Evolutionary conservation across 768 basidiomycete genomes (phyloP).

Genomic region (Hygrocybe punicea): DNA sequence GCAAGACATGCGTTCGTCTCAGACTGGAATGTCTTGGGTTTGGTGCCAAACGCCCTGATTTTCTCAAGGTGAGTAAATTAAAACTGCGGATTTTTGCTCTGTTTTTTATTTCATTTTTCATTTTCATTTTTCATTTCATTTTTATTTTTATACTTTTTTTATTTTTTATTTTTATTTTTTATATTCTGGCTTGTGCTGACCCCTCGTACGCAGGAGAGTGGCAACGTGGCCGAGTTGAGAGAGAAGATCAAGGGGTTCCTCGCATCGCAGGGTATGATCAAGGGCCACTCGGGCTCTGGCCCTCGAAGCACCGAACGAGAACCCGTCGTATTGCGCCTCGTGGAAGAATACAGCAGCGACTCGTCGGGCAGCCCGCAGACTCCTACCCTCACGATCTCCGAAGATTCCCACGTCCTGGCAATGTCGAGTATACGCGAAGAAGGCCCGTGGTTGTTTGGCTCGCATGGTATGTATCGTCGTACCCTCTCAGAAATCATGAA

Average conservation of each 20-base stretch:
- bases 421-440: slow-evolving; percentile 22
- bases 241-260: slow-evolving; percentile 79
- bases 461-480: slow-evolving; percentile 10
- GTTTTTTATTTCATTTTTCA: too few relatives aligned
- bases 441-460: slow-evolving; percentile 2
- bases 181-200: background rate
- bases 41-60: slow-evolving; percentile 81
- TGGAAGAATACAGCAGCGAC: slow-evolving; percentile 39
- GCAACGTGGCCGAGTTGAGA: slow-evolving; percentile 62
- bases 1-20: slow-evolving; percentile 74
- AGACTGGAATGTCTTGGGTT: slow-evolving; percentile 83
- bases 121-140: too few relatives aligned
- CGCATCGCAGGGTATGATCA: slow-evolving; percentile 84
- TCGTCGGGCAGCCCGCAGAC: slow-evolving; percentile 41
- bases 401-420: slow-evolving; percentile 13
- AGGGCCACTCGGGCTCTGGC: slow-evolving; percentile 75
- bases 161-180: too few relatives aligned
- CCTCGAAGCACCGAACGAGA: slow-evolving; percentile 57
- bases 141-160: too few relatives aligned
- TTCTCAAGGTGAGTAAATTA: slow-evolving; percentile 71
- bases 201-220: slow-evolving; percentile 55
- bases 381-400: slow-evolving; percentile 14
- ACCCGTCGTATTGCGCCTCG: slow-evolving; percentile 52
- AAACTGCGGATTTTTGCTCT: too few relatives aligned
- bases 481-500: background rate